Percentiles rank a stretch among this genome's conserved stretches.
Evolutionary conservation across 2,329 filamentous ascomycete species (phyloP).

Genomic region (Colletotrichum neosansevieriae): DNA sequence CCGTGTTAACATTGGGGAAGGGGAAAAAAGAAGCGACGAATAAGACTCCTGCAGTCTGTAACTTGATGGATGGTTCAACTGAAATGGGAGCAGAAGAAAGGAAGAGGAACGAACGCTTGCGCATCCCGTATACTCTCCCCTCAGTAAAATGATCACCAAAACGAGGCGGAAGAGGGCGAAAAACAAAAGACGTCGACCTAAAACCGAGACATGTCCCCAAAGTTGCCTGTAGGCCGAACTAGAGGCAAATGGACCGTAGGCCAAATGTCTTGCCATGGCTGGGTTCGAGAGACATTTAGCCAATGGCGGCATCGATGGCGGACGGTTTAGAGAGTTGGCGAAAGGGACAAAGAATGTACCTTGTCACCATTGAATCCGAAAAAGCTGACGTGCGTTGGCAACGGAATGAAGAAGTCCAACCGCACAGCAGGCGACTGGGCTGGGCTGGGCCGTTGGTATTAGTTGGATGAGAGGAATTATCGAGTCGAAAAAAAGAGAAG

Average conservation of each 20-base stretch:
- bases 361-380: background rate
- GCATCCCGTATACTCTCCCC: background rate
- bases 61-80: slow-evolving; percentile 7
- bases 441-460: slow-evolving; percentile 3
- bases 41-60: background rate
- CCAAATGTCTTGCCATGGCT: slow-evolving; percentile 34
- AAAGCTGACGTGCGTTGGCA: slow-evolving; percentile 16
- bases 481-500: background rate
- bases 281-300: slow-evolving; percentile 22
- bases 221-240: slow-evolving; percentile 4
- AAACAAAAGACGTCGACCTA: slow-evolving; percentile 5
- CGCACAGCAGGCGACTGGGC: slow-evolving; percentile 1
- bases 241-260: slow-evolving; percentile 12
- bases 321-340: background rate
- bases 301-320: background rate
- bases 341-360: slow-evolving; percentile 10
- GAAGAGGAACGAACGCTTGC: slow-evolving; percentile 15
- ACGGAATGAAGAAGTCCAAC: slow-evolving; percentile 16
- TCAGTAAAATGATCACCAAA: background rate
- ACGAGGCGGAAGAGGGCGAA: background rate
- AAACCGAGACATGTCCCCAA: slow-evolving; percentile 12
- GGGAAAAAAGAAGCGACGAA: slow-evolving; percentile 6
- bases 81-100: slow-evolving; percentile 21
- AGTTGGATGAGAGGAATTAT: background rate
- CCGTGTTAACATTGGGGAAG: slow-evolving; percentile 11